These are phyloP conservation scores for Podaxis pistillaris DNA, from an alignment of 768 basidiomycete genomes.

Conservation along the genomic window DNA sequence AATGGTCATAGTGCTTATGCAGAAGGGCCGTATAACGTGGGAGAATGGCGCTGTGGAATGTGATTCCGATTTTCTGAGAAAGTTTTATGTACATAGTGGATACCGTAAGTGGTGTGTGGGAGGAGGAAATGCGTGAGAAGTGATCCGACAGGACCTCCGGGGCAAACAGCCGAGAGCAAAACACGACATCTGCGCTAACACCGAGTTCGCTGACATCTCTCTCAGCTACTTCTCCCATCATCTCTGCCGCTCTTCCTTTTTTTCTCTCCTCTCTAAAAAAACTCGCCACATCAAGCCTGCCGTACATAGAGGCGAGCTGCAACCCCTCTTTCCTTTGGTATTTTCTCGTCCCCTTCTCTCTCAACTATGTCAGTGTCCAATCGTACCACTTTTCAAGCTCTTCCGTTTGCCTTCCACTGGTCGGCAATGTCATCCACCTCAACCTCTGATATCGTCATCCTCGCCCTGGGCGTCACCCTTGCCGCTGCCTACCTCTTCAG, in stretches of 20 bases:
- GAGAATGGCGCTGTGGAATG: no score
- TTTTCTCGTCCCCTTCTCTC: slow-evolving; percentile 22
- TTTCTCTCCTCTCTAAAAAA: slow-evolving; percentile 15
- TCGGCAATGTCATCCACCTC: slow-evolving; percentile 57
- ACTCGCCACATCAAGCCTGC: slow-evolving; percentile 15
- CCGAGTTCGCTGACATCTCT: slow-evolving; percentile 15
- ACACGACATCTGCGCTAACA: slow-evolving; percentile 9
- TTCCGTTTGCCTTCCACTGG: slow-evolving; percentile 30
- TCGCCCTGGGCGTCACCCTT: slow-evolving; percentile 71
- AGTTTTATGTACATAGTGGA: no score
- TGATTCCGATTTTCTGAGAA: no score
- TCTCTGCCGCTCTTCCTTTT: slow-evolving; percentile 19
- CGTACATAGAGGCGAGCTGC: slow-evolving; percentile 17
- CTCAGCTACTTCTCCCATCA: slow-evolving; percentile 21
- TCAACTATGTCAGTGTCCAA: slow-evolving; percentile 31
- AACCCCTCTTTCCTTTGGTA: slow-evolving; percentile 24
- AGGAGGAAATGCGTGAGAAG: slow-evolving; percentile 9
- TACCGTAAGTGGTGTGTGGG: background rate
- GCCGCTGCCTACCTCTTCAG: slow-evolving; percentile 82
- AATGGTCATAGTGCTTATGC: background rate
- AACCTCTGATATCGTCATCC: slow-evolving; percentile 70
- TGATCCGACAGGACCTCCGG: slow-evolving; percentile 15
- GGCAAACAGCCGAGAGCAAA: slow-evolving; percentile 15
- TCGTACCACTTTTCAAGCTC: slow-evolving; percentile 39
- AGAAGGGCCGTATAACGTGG: no score